A percentile compares a stretch with the other conserved stretches of the same genome.
Conservation (phyloP, 1,284 basidiomycete species). For the Prillingera fragicola region DNA sequence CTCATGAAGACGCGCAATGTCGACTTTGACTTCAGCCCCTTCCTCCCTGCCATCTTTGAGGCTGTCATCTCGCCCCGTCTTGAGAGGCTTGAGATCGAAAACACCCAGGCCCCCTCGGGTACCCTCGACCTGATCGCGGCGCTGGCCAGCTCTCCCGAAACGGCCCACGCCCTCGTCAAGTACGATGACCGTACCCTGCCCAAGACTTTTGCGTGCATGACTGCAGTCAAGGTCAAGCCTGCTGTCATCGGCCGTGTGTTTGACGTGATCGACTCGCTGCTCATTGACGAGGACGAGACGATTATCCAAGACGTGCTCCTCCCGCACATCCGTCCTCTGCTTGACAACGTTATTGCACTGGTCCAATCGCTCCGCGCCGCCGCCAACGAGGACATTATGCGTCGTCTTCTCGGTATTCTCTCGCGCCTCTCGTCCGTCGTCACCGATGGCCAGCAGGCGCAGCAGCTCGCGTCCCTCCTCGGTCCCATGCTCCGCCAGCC, state of each 20-base stretch:
- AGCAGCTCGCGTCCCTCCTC: conserved; percentile 68
- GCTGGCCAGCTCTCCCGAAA: conserved; percentile 64
- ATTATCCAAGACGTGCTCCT: conserved; percentile 54
- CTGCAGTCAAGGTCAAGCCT: conserved; percentile 80
- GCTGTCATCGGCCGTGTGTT: conserved; percentile 73
- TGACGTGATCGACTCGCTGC: conserved; percentile 74
- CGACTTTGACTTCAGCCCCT: conserved; percentile 69
- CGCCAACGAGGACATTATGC: conserved; percentile 64
- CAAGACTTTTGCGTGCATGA: conserved; percentile 73
- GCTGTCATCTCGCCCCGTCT: conserved; percentile 79
- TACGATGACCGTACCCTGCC: conserved; percentile 67
- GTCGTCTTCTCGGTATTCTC: conserved; percentile 76
- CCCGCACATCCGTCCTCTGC: conserved; percentile 69
- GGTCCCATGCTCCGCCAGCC: conserved; percentile 75
- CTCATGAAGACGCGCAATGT: conserved; percentile 59
- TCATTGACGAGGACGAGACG: conserved; percentile 52
- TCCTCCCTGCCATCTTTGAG: conserved; percentile 63
- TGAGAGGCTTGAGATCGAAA: conserved; percentile 68
- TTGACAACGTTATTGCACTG: conserved; percentile 67
- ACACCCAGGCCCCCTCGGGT: conserved; percentile 85
- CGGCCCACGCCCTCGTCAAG: conserved; percentile 60
- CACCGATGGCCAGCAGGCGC: conserved; percentile 65
- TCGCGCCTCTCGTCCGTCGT: conserved; percentile 74
- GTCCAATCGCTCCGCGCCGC: conserved; percentile 55
- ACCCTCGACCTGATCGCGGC: conserved; percentile 78